Conservation (phyloP, 2,329 filamentous ascomycete species). For the Alternaria novae-zelandiae region DNA sequence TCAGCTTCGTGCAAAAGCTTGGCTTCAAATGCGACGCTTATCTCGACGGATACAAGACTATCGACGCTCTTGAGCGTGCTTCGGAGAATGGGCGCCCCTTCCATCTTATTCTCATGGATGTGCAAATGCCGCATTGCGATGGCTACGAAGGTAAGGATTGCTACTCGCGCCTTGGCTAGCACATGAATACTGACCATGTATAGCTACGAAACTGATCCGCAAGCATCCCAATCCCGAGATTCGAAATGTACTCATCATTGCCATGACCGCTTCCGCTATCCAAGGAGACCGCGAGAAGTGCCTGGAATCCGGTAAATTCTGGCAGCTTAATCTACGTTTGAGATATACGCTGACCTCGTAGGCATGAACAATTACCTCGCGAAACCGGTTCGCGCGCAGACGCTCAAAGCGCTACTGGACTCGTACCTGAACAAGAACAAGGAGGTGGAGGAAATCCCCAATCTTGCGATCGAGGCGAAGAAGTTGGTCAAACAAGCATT, state of each 20-base stretch:
- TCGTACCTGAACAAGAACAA: slow-evolving; percentile 64
- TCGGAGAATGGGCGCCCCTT: slow-evolving; percentile 77
- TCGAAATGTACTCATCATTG: slow-evolving; percentile 86
- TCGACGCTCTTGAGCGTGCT: slow-evolving; percentile 80
- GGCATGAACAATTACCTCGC: slow-evolving; percentile 98
- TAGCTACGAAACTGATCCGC: slow-evolving; percentile 80
- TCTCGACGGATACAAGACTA: slow-evolving; percentile 85
- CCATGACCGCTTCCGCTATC: slow-evolving; percentile 95
- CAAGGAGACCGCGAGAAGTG: slow-evolving; percentile 87
- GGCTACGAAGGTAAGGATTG: slow-evolving; percentile 70
- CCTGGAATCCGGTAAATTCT: background rate
- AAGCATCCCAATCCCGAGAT: slow-evolving; percentile 78
- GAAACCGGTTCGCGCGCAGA: slow-evolving; percentile 89
- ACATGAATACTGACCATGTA: slow-evolving; percentile 14
- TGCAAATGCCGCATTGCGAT: slow-evolving; percentile 93
- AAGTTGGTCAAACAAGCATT: slow-evolving; percentile 49
- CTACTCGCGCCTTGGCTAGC: background rate
- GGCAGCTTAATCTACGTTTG: background rate
- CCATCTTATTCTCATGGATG: slow-evolving; percentile 93
- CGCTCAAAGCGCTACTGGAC: slow-evolving; percentile 83
- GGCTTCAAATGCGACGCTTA: slow-evolving; percentile 89
- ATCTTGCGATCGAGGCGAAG: slow-evolving; percentile 55
- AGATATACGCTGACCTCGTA: slow-evolving; percentile 58
- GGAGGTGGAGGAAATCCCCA: slow-evolving; percentile 43
- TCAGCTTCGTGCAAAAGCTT: slow-evolving; percentile 85